Percentiles rank a stretch among this genome's conserved stretches.
Conservation (phyloP, 352 stramenopile genomes). For the Phytophthora sp. region DNA sequence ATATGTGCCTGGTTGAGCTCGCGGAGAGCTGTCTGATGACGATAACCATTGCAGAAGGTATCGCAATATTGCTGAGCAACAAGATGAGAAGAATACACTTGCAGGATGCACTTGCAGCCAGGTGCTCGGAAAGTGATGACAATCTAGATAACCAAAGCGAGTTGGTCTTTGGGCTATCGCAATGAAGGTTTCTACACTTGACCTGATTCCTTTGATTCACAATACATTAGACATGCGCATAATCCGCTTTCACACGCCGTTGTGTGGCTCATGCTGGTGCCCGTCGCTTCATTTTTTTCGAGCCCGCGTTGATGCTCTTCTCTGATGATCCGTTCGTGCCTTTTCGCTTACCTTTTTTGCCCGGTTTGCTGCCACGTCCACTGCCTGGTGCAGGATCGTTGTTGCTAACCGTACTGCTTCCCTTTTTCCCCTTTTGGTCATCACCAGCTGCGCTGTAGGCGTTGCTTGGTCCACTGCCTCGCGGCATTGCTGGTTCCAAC, state of each 20-base stretch:
- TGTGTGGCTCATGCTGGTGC: conserved; percentile 12
- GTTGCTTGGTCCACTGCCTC: not conserved
- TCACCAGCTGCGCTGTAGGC: not conserved
- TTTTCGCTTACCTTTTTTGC: conserved; percentile 35
- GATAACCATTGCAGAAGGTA: conserved; percentile 59
- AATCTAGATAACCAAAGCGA: conserved; percentile 28
- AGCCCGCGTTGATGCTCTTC: conserved; percentile 14
- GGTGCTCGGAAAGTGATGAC: conserved; percentile 42
- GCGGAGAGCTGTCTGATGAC: conserved; percentile 33
- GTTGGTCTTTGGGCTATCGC: conserved; percentile 8
- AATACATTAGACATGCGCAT: too few relatives aligned
- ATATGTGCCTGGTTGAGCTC: conserved; percentile 35
- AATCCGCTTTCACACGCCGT: too few relatives aligned
- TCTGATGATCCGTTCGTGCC: not conserved
- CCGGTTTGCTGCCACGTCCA: conserved; percentile 15
- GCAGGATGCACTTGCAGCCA: not conserved
- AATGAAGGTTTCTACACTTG: conserved; percentile 55
- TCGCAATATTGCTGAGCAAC: conserved; percentile 49
- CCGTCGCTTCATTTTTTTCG: conserved; percentile 30
- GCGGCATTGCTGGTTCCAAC: conserved; percentile 5
- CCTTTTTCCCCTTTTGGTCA: conserved; percentile 15
- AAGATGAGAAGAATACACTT: conserved; percentile 17
- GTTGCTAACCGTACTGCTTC: not conserved
- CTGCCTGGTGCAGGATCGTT: not conserved
- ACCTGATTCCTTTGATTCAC: conserved; percentile 38